Conservation (phyloP, 2,329 filamentous ascomycete species). For the Dothistroma pini region DNA sequence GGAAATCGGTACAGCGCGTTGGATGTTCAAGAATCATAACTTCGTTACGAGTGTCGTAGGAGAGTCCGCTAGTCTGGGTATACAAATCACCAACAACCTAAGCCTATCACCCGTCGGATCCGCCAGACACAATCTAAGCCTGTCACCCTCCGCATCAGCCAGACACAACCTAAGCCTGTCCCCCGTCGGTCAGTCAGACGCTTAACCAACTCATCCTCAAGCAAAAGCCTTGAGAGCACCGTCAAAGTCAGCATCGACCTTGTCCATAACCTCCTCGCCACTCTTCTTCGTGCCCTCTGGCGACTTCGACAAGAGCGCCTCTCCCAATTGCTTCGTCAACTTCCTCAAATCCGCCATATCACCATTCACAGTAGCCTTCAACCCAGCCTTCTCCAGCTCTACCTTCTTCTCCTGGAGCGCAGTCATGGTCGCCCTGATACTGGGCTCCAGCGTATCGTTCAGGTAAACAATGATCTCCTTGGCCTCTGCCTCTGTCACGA, state of each 20-base stretch:
- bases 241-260: slow-evolving; percentile 23
- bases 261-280: slow-evolving; percentile 15
- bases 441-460: slow-evolving; percentile 18
- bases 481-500: slow-evolving; percentile 18
- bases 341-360: slow-evolving; percentile 22
- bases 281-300: slow-evolving; percentile 13
- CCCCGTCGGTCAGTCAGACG: too few species aligned
- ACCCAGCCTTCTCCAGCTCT: slow-evolving; percentile 12
- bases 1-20: too few species aligned
- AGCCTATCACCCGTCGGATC: too few species aligned
- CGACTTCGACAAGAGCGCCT: slow-evolving; percentile 20
- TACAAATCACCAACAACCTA: too few species aligned
- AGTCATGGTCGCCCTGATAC: slow-evolving; percentile 19
- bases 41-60: too few species aligned
- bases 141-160: too few species aligned
- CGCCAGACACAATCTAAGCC: too few species aligned
- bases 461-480: slow-evolving; percentile 18
- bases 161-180: too few species aligned
- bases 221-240: slow-evolving; percentile 21
- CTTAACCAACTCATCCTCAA: slow-evolving; percentile 3
- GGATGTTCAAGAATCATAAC: too few species aligned
- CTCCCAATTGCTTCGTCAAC: slow-evolving; percentile 16
- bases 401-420: slow-evolving; percentile 20
- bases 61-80: too few species aligned
- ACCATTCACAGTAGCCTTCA: slow-evolving; percentile 19